Evolutionary conservation across 768 basidiomycete species (phyloP).

Genomic region (Leccinum subgranulosum): DNA sequence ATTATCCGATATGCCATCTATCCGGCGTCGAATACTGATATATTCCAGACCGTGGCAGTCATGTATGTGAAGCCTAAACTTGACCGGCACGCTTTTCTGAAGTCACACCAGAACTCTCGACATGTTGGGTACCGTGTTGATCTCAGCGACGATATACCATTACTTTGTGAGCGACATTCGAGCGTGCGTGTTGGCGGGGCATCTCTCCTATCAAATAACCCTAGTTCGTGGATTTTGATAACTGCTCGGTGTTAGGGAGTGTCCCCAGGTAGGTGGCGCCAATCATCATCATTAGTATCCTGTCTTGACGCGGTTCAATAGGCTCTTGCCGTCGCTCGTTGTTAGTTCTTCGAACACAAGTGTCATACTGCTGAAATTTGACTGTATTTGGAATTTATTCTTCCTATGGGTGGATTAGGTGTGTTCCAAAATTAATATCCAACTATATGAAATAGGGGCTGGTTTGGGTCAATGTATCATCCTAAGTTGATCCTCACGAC

Average conservation of each 20-base stretch:
- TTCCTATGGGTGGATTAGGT: slow-evolving; percentile 4
- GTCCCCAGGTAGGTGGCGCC: not conserved
- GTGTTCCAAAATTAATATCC: not conserved
- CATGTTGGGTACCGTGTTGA: not conserved
- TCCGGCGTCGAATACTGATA: not conserved
- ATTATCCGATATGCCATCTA: not conserved
- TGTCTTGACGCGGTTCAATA: not conserved
- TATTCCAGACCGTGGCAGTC: not conserved
- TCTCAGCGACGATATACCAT: not conserved
- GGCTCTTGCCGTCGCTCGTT: not conserved
- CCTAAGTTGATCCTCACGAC: not conserved
- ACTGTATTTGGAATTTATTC: not conserved
- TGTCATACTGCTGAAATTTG: not conserved
- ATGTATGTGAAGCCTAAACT: not conserved
- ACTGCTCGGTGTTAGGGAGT: not conserved
- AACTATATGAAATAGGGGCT: not conserved
- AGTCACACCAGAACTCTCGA: not conserved
- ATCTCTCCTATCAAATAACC: not conserved
- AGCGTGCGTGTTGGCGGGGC: not conserved
- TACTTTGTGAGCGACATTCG: slow-evolving; percentile 5
- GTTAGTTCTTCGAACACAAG: not conserved
- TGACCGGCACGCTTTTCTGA: not conserved
- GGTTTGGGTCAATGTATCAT: slow-evolving; percentile 3
- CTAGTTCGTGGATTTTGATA: slow-evolving; percentile 1
- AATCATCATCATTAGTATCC: not conserved